A percentile compares a stretch with the other conserved stretches of the same genome.
Conservation (phyloP, 306 rosid genomes). For the Castanea crenata region DNA sequence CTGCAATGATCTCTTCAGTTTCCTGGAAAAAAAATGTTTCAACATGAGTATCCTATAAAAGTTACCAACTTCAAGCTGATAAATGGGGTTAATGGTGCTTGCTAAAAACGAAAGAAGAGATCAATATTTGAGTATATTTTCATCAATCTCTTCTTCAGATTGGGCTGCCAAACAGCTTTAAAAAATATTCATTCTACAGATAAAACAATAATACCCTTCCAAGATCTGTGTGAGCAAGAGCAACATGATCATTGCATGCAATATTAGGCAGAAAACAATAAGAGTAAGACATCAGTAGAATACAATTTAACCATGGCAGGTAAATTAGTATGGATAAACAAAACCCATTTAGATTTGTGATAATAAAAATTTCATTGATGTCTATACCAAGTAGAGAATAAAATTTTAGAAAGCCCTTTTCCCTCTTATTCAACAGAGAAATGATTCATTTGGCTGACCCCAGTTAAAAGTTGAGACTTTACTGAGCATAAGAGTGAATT, state of each 20-base stretch:
- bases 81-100: no score
- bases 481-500: no score
- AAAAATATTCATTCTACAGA: not conserved
- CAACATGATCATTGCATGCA: conserved; percentile 86
- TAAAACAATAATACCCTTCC: conserved; percentile 53
- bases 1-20: no score
- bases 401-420: not conserved
- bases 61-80: not conserved
- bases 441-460: no score
- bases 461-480: no score
- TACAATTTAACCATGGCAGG: not conserved
- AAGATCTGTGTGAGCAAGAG: conserved; percentile 92
- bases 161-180: not conserved
- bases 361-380: not conserved
- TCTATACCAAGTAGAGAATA: not conserved
- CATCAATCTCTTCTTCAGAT: not conserved
- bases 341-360: not conserved
- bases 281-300: conserved; percentile 2
- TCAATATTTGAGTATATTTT: no score
- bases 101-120: no score
- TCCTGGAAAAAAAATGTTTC: conserved; percentile 20
- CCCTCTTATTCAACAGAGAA: not conserved
- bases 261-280: conserved; percentile 8
- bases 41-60: conserved; percentile 7
- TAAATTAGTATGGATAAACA: not conserved